Conservation (phyloP, 371 early-diverging fungal genomes). For the Neoconidiobolus thromboides region DNA sequence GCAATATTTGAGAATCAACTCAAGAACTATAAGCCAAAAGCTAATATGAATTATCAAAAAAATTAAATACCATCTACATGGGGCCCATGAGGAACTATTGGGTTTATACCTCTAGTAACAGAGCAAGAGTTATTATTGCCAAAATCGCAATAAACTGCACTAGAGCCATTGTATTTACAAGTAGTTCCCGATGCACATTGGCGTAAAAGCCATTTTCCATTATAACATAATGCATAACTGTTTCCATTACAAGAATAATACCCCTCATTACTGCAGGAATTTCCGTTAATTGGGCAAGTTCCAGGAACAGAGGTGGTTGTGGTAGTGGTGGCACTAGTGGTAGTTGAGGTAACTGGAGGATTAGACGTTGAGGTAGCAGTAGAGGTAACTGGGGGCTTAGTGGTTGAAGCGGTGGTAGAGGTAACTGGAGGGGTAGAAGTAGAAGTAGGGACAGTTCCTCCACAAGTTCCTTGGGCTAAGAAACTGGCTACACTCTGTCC, state of each 20-base stretch:
- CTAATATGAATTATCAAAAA: too few relatives aligned
- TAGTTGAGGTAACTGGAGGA: not conserved
- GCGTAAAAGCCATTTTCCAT: conserved; percentile 4
- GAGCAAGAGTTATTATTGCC: not conserved
- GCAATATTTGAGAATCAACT: too few relatives aligned
- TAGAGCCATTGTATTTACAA: not conserved
- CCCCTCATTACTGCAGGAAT: not conserved
- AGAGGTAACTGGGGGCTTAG: not conserved
- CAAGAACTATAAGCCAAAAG: too few relatives aligned
- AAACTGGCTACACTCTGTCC: conserved; percentile 8
- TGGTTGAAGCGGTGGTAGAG: not conserved
- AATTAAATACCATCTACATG: too few relatives aligned
- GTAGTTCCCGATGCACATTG: not conserved
- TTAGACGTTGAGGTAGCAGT: not conserved
- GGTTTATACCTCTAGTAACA: not conserved
- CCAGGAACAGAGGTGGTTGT: not conserved
- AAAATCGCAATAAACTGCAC: not conserved
- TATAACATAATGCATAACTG: conserved; percentile 5
- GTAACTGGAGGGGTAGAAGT: not conserved
- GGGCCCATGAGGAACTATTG: not conserved
- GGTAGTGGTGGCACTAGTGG: not conserved
- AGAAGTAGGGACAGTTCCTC: not conserved
- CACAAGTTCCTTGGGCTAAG: not conserved
- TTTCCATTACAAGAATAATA: not conserved
- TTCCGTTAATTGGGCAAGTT: not conserved